Conservation (phyloP, 2,329 filamentous ascomycete genomes). For the Claviceps capensis region DNA sequence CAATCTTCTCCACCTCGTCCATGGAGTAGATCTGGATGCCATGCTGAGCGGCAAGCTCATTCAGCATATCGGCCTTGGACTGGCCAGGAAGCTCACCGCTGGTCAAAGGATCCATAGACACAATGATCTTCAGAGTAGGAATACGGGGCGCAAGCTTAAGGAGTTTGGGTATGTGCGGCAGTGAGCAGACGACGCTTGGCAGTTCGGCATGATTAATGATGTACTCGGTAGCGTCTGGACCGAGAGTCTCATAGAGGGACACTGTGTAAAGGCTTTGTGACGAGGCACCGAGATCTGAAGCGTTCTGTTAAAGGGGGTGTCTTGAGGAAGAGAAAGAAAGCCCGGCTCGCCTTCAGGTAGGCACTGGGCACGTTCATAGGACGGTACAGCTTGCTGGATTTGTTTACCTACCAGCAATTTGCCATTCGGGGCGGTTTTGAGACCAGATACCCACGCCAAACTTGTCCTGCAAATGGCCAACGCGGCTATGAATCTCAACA, state of each 20-base stretch:
- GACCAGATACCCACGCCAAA: constrained; percentile 77
- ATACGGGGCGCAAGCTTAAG: constrained; percentile 66
- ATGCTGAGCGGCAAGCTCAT: constrained; percentile 56
- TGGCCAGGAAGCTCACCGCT: constrained; percentile 61
- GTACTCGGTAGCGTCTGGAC: constrained; percentile 81
- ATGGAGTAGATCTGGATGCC: constrained; percentile 73
- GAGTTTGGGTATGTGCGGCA: constrained; percentile 69
- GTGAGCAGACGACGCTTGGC: constrained; percentile 59
- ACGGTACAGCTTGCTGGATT: neutral
- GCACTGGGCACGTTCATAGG: neutral
- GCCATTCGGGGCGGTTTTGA: constrained; percentile 78
- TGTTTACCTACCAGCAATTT: constrained; percentile 49
- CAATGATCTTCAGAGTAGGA: constrained; percentile 72
- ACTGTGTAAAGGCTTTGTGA: constrained; percentile 83
- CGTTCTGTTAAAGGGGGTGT: neutral
- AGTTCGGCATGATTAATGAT: constrained; percentile 86
- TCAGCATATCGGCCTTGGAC: constrained; percentile 69
- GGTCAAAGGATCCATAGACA: constrained; percentile 74
- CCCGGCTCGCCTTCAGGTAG: neutral
- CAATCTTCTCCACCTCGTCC: constrained; percentile 67
- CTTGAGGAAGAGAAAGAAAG: neutral
- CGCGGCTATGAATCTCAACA: constrained; percentile 63
- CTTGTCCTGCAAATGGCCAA: constrained; percentile 47
- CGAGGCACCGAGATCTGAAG: constrained; percentile 65
- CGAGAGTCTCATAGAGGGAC: constrained; percentile 91